A percentile compares a stretch with the other conserved stretches of the same genome.
Conservation (phyloP, 768 basidiomycete genomes). For the Gymnopilus junonius region DNA sequence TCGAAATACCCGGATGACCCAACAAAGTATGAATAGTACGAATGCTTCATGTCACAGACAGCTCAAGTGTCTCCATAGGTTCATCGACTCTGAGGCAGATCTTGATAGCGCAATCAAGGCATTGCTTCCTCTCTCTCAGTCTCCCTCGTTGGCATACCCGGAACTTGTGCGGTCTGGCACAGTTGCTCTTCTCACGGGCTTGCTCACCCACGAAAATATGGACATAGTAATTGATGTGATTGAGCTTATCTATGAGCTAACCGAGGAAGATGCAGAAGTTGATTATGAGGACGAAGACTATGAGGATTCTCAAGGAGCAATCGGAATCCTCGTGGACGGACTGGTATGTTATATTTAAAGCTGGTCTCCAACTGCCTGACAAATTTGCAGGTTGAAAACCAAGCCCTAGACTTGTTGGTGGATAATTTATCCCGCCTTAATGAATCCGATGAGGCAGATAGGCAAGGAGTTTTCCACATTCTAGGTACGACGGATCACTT, state of each 20-base stretch:
- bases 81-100: conserved; percentile 98
- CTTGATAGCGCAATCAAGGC: conserved; percentile 87
- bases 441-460: conserved; percentile 88
- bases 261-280: conserved; percentile 93
- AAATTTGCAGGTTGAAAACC: conserved; percentile 69
- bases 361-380: conserved; percentile 3
- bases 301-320: conserved; percentile 63
- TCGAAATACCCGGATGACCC: conserved; percentile 96
- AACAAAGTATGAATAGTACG: conserved; percentile 61
- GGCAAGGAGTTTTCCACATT: conserved; percentile 91
- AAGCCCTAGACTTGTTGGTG: conserved; percentile 86
- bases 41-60: not conserved
- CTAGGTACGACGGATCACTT: conserved; percentile 52
- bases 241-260: conserved; percentile 90
- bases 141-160: conserved; percentile 82
- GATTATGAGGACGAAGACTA: conserved; percentile 68
- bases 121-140: conserved; percentile 87
- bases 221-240: conserved; percentile 98
- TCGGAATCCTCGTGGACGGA: conserved; percentile 75
- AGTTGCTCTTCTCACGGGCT: conserved; percentile 71
- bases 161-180: conserved; percentile 83
- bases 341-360: conserved; percentile 54
- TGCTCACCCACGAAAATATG: conserved; percentile 94
- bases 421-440: conserved; percentile 89
- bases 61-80: conserved; percentile 51